Evolutionary conservation across 2,329 filamentous ascomycete species (phyloP).

Genomic region (Verticillium isaacii): DNA sequence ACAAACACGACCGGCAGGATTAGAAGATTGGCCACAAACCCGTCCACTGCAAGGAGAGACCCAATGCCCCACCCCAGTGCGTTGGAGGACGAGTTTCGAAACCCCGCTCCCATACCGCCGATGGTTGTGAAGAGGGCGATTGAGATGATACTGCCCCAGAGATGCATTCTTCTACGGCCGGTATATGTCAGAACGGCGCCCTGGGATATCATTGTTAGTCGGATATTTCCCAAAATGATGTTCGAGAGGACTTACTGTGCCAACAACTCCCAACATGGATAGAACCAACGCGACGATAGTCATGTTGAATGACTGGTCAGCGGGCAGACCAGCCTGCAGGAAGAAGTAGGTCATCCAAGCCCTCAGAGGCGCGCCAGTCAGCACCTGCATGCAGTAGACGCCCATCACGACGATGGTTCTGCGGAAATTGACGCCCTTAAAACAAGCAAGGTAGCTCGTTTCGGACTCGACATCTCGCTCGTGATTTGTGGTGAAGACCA

Average conservation of each 20-base stretch:
- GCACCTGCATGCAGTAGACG: conserved; percentile 24
- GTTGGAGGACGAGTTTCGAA: conserved; percentile 15
- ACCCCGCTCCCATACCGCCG: conserved; percentile 24
- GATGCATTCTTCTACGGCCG: conserved; percentile 37
- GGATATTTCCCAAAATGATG: no score
- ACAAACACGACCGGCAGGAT: conserved; percentile 31
- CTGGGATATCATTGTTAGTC: conserved; percentile 17
- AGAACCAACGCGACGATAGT: conserved; percentile 35
- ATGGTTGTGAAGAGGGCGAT: conserved; percentile 23
- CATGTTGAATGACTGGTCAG: conserved; percentile 36
- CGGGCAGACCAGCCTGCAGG: conserved; percentile 23
- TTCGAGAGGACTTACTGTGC: no score
- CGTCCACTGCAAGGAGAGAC: conserved; percentile 26
- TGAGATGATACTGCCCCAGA: conserved; percentile 29
- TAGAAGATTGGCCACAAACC: conserved; percentile 37
- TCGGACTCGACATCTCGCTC: conserved; percentile 22
- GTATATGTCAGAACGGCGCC: conserved; percentile 33
- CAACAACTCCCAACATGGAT: conserved; percentile 32
- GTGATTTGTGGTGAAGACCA: conserved; percentile 14
- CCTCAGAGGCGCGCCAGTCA: conserved; percentile 22
- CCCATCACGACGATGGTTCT: conserved; percentile 30
- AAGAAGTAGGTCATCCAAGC: conserved; percentile 27
- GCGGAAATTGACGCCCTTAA: conserved; percentile 33
- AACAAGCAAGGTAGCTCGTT: conserved; percentile 37
- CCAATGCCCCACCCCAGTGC: conserved; percentile 27